phyloP scores from a whole-genome alignment of 345 rosid genomes.

The Psidium guajava region DNA sequence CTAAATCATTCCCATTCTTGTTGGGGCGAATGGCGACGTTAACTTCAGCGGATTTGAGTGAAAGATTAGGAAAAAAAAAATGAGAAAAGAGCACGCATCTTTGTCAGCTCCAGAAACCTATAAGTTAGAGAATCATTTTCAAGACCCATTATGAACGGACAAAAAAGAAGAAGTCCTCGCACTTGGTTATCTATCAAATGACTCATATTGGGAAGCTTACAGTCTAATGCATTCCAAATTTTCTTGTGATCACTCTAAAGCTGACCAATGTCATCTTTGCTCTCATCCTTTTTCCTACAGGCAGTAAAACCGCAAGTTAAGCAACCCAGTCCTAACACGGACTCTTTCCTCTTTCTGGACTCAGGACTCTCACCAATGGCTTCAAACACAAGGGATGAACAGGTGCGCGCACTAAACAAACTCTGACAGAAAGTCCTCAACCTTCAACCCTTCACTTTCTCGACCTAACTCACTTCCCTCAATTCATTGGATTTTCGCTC shows the following conservation, averaged over 20 bases:
- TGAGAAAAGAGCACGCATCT: not conserved
- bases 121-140: not conserved
- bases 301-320: constrained; percentile 47
- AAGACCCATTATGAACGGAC: not conserved
- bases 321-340: constrained; percentile 16
- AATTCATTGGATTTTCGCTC: constrained; percentile 20
- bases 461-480: constrained; percentile 26
- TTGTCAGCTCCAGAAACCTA: not conserved
- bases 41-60: not conserved
- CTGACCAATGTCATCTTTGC: not conserved
- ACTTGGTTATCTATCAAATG: not conserved
- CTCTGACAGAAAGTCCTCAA: not conserved
- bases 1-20: not conserved
- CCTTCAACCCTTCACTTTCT: constrained; percentile 16
- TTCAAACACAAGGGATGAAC: constrained; percentile 31
- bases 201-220: not conserved
- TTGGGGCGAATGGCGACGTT: not conserved
- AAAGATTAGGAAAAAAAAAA: not conserved
- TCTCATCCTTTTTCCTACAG: not conserved
- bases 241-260: not conserved
- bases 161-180: not conserved
- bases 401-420: not conserved
- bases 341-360: constrained; percentile 1
- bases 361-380: constrained; percentile 6
- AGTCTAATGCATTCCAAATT: not conserved